Percentiles rank a stretch among this genome's conserved stretches.
phyloP scores from a whole-genome alignment of 306 rosid genomes.

The Prunus kanzakura region DNA sequence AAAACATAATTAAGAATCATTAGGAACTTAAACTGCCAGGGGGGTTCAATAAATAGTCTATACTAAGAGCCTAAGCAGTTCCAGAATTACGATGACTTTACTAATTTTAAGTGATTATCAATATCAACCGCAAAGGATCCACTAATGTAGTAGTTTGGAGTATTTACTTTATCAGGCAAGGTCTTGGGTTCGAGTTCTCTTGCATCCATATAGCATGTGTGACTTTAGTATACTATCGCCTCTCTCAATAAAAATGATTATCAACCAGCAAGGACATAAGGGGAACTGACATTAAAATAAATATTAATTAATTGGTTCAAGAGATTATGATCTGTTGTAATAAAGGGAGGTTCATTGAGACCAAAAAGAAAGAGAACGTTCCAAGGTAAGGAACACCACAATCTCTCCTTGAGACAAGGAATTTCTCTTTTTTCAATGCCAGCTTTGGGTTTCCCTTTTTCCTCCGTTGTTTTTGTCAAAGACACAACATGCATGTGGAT shows the following conservation, averaged over 20 bases:
- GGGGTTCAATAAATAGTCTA: not conserved
- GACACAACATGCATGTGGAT: conserved; percentile 31
- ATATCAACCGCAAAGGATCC: too few relatives aligned
- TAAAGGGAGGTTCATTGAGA: conserved; percentile 7
- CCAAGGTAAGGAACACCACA: conserved; percentile 32
- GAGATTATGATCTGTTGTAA: conserved; percentile 12
- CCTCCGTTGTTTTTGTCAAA: conserved; percentile 12
- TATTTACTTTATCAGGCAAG: too few relatives aligned
- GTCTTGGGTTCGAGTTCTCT: fast-evolving
- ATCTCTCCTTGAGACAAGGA: conserved; percentile 46
- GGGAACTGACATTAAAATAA: conserved; percentile 3
- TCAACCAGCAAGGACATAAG: conserved; percentile 7
- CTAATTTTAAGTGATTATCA: not conserved
- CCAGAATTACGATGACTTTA: not conserved
- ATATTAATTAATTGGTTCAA: not conserved
- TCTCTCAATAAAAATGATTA: not conserved
- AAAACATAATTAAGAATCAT: not conserved
- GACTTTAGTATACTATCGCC: too few relatives aligned
- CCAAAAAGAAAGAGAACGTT: conserved; percentile 9
- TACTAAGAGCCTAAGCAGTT: not conserved
- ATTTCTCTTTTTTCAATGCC: conserved; percentile 40
- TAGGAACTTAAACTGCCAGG: not conserved
- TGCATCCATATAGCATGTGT: too few relatives aligned
- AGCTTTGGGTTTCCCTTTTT: conserved; percentile 30
- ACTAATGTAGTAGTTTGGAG: too few relatives aligned